Conservation (phyloP, 2,329 filamentous ascomycete species). For the Lasiodiplodia citricola region DNA sequence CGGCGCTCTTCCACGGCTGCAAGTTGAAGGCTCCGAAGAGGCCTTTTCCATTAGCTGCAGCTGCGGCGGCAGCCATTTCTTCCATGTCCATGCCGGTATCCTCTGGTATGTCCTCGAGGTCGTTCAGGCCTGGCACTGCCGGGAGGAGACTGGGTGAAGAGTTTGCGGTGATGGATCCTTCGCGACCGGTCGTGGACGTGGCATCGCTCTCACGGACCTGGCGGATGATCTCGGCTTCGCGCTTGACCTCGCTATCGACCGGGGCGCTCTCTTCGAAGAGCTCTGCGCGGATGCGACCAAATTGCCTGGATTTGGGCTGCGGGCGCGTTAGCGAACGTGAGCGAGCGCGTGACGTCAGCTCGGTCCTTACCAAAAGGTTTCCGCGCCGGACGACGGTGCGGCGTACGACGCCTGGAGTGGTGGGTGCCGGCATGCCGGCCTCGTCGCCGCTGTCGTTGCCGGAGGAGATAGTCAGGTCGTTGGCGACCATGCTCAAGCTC, state of each 20-base stretch:
- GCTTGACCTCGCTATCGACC: conserved; percentile 83
- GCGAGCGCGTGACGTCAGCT: neutral
- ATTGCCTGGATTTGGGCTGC: conserved; percentile 94
- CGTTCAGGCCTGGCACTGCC: conserved; percentile 62
- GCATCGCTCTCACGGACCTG: conserved; percentile 81
- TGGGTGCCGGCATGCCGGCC: conserved; percentile 52
- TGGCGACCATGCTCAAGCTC: conserved; percentile 88
- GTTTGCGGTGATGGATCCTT: conserved; percentile 59
- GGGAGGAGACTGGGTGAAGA: conserved; percentile 71
- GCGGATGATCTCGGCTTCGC: conserved; percentile 93
- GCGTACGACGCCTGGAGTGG: conserved; percentile 76
- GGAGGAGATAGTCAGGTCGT: conserved; percentile 80
- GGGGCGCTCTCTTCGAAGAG: conserved; percentile 87
- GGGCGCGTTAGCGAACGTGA: neutral
- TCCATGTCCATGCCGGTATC: conserved; percentile 64
- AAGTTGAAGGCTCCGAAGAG: conserved; percentile 74
- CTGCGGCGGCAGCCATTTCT: conserved; percentile 35
- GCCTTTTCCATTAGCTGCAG: conserved; percentile 44
- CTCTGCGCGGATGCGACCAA: conserved; percentile 89
- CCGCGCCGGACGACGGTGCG: conserved; percentile 84
- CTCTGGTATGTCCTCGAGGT: conserved; percentile 71
- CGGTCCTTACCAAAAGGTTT: conserved; percentile 76
- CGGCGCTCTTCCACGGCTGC: conserved; percentile 72
- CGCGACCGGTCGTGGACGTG: neutral
- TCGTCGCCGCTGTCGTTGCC: conserved; percentile 82